Conservation (phyloP, 495 filamentous ascomycete species). For the Aspergillus avenaceus region DNA sequence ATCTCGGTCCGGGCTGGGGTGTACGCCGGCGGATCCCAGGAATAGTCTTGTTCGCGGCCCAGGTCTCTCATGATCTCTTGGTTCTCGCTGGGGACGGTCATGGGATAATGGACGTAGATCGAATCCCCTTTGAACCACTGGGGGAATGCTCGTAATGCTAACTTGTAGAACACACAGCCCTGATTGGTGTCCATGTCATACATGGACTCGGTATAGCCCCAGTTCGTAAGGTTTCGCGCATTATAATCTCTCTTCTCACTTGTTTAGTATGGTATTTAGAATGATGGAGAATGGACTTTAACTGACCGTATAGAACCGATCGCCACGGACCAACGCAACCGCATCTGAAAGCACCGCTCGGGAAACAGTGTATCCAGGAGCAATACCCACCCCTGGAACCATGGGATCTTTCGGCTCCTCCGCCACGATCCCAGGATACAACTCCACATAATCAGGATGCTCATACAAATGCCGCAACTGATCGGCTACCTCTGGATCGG, state of each 20-base stretch:
- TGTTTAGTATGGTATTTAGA: too few relatives aligned
- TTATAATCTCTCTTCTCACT: neutral
- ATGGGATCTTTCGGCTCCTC: slow-evolving; percentile 39
- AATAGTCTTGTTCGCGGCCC: slow-evolving; percentile 64
- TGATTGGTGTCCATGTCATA: slow-evolving; percentile 57
- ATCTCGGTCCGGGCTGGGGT: slow-evolving; percentile 27
- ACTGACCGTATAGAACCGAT: slow-evolving; percentile 43
- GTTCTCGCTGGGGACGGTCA: slow-evolving; percentile 60
- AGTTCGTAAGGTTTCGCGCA: slow-evolving; percentile 75
- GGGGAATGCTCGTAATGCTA: slow-evolving; percentile 64
- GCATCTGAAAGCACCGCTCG: slow-evolving; percentile 42
- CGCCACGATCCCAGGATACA: slow-evolving; percentile 41
- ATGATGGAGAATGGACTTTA: slow-evolving; percentile 61
- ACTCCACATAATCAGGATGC: slow-evolving; percentile 49
- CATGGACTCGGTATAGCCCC: slow-evolving; percentile 63
- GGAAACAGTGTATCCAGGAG: slow-evolving; percentile 36
- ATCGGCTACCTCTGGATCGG: slow-evolving; percentile 56
- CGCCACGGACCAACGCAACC: slow-evolving; percentile 38
- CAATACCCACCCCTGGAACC: slow-evolving; percentile 36
- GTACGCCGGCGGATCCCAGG: slow-evolving; percentile 60
- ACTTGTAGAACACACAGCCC: slow-evolving; percentile 67
- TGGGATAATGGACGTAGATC: slow-evolving; percentile 66
- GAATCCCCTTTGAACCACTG: slow-evolving; percentile 62
- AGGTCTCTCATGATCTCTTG: slow-evolving; percentile 57
- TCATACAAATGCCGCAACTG: slow-evolving; percentile 59